phyloP scores from a whole-genome alignment of 192 early-diverging fungal genomes.

The Phlyctochytrium planicorne region DNA sequence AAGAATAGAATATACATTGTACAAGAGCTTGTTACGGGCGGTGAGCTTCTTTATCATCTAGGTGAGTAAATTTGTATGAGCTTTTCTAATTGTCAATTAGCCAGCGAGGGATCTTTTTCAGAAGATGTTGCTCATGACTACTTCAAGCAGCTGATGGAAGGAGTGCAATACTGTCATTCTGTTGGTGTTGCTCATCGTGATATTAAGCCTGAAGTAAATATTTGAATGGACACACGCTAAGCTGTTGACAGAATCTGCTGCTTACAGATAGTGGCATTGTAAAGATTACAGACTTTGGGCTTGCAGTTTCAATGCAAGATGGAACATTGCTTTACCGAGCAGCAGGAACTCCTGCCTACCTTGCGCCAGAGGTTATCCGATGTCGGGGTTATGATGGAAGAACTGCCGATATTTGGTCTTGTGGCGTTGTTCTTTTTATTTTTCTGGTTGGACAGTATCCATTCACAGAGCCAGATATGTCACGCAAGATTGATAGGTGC shows the following conservation, averaged over 20 bases:
- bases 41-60: slow-evolving; percentile 4
- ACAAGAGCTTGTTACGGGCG: slow-evolving; percentile 2
- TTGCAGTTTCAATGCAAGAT: not conserved
- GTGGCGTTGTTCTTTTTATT: slow-evolving; percentile 1
- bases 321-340: not conserved
- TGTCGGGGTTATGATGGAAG: slow-evolving; percentile 4
- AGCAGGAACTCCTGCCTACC: slow-evolving; percentile 4
- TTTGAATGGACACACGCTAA: slow-evolving; percentile 2
- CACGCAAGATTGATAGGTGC: not conserved
- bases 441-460: slow-evolving; percentile 1
- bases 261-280: slow-evolving; percentile 18
- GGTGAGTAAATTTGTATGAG: not conserved
- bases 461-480: not conserved
- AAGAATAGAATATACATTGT: slow-evolving; percentile 9
- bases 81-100: not conserved
- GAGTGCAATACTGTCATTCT: slow-evolving; percentile 17
- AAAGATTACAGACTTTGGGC: slow-evolving; percentile 24
- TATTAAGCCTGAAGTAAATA: slow-evolving; percentile 15
- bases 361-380: slow-evolving; percentile 6
- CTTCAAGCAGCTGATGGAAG: slow-evolving; percentile 17
- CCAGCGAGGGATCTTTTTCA: not conserved
- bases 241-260: slow-evolving; percentile 13
- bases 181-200: slow-evolving; percentile 18
- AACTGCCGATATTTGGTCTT: slow-evolving; percentile 3
- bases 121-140: not conserved